phyloP scores from a whole-genome alignment of 768 basidiomycete species.

The Calocera cornea region DNA sequence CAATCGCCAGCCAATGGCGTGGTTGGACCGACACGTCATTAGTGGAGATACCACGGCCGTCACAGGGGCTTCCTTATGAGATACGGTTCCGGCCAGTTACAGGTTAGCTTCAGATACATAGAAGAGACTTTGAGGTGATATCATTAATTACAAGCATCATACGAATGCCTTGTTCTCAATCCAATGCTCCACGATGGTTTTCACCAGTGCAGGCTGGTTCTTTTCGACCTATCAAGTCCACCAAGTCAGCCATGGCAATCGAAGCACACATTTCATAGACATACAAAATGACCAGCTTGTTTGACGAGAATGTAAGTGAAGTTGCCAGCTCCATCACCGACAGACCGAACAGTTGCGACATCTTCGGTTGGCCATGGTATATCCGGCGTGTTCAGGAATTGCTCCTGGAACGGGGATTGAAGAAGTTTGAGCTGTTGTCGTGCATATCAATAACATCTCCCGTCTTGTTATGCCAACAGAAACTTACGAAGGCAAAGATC shows the following conservation, averaged over 20 bases:
- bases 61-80: too few relatives aligned
- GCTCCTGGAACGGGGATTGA: conserved; percentile 18
- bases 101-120: too few relatives aligned
- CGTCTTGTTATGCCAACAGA: background rate
- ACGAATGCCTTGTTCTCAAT: conserved; percentile 12
- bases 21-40: too few relatives aligned
- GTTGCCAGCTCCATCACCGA: conserved; percentile 25
- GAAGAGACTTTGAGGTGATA: too few relatives aligned
- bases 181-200: conserved; percentile 20
- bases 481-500: conserved; percentile 22
- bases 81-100: too few relatives aligned
- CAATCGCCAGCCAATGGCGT: too few relatives aligned
- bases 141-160: conserved; percentile 26
- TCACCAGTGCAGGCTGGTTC: conserved; percentile 19
- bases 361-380: conserved; percentile 20
- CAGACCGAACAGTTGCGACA: conserved; percentile 20
- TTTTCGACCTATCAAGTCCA: conserved; percentile 13
- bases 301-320: conserved; percentile 25
- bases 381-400: conserved; percentile 21
- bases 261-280: background rate
- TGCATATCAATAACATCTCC: too few relatives aligned
- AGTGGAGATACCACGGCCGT: too few relatives aligned
- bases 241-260: background rate
- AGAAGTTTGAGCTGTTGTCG: conserved; percentile 18
- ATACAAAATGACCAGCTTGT: conserved; percentile 26